Percentiles rank a stretch among this genome's conserved stretches.
Conservation (phyloP, 2,329 filamentous ascomycete genomes). For the Xylariaceae sp. region DNA sequence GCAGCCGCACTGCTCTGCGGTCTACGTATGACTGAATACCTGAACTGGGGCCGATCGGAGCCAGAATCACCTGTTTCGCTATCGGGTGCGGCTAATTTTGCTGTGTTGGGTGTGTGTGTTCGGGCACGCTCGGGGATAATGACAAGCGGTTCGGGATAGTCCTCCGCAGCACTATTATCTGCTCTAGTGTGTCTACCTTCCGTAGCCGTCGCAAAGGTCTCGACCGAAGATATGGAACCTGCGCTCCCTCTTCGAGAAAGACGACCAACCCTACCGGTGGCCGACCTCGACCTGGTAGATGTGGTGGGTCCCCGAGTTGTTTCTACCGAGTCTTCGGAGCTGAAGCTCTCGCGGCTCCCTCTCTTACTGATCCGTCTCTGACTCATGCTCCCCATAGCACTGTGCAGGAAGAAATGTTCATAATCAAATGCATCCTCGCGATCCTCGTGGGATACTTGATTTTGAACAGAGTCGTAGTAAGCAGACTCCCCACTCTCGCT, state of each 20-base stretch:
- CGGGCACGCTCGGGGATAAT: conserved; percentile 30
- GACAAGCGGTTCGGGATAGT: conserved; percentile 26
- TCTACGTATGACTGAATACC: conserved; percentile 45
- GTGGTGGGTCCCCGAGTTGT: conserved; percentile 57
- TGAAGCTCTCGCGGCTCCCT: conserved; percentile 55
- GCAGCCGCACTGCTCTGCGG: conserved; percentile 46
- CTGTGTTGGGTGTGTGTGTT: conserved; percentile 38
- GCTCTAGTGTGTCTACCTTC: conserved; percentile 45
- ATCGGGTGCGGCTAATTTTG: conserved; percentile 32
- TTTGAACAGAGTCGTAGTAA: conserved; percentile 63
- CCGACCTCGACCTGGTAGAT: conserved; percentile 19
- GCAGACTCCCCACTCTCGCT: conserved; percentile 68
- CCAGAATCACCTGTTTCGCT: conserved; percentile 30
- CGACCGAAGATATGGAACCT: conserved; percentile 54
- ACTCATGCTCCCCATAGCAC: conserved; percentile 79
- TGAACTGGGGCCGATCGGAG: conserved; percentile 27
- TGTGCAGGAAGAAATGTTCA: conserved; percentile 92
- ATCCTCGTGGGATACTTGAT: conserved; percentile 81
- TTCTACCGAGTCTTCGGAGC: conserved; percentile 63
- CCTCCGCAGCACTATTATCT: conserved; percentile 24
- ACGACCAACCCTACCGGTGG: conserved; percentile 28
- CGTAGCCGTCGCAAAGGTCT: conserved; percentile 60
- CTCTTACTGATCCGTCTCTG: conserved; percentile 50
- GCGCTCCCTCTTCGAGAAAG: conserved; percentile 48
- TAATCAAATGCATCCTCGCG: conserved; percentile 96